Evolutionary conservation across 768 basidiomycete species (phyloP), one percentile per base, ranked within the genome.

Genomic region (Thelephora ganbajun): DNA sequence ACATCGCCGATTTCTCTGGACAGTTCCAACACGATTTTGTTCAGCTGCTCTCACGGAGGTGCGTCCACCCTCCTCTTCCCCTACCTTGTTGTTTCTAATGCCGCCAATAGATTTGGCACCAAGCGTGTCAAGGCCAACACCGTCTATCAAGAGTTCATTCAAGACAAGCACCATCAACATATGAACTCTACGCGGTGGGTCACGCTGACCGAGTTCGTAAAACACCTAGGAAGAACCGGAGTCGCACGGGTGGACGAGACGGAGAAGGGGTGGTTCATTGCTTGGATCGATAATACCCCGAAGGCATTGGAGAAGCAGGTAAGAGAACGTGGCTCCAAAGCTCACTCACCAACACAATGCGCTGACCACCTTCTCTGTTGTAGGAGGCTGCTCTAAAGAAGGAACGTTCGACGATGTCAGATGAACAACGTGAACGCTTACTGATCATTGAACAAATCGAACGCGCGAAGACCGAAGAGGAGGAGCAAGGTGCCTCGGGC

Each of bases 141-240:
- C n/a, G n/a, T n/a, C n/a, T n/a, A n/a, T n/a, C n/a, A n/a, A n/a
- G n/a, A n/a, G n/a, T n/a, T n/a, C n/a, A n/a, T n/a, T n/a, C n/a
- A n/a, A n/a, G n/a, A n/a, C n/a, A n/a, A n/a, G n/a, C n/a, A n/a
- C n/a, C n/a, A n/a, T n/a, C n/a, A n/a, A 26, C 96, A 99, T 68
- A 99, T 99, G 96, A 99, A 99, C 65, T 67, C 93, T 5, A 98
- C 96, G 13, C 82, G 89, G 43, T 99, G 94, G 92, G 89, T 97
- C 23, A 96, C 96, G 11, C 73, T 98, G 57, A 88, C 89, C n/a
- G 94, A 94, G 62, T 99, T 98, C 55, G 71, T 76, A 55, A 92
- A 94, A 63, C 78, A 91, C 56, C 72, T 99, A 26, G 93, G 94
- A 2, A 72, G 89, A 34, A 68, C 71, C 1, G 93, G 96, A 33